Base-by-base conservation (phyloP, 169 alveolate species). In the Cyclospora cayetanensis region DNA sequence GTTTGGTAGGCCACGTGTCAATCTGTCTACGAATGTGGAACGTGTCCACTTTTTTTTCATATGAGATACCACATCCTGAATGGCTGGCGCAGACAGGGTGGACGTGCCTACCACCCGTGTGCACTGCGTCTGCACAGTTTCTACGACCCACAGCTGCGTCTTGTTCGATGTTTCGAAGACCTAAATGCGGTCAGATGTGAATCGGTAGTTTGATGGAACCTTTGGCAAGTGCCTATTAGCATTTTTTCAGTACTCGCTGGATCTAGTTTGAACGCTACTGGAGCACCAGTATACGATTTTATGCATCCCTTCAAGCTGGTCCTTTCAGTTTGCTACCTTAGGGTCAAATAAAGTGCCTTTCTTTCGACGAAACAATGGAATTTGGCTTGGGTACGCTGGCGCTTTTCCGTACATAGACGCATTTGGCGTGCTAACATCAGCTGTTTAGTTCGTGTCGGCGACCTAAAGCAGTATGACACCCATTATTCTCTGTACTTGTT, bases 131-230 rank as follows among this genome's bases (percentile, higher is more conserved):
- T 20, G 20, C 43, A 22, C 84, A 86, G 92, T 85, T 97, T 97
- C 91, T 97, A 96, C 94, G 99, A 97, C 94, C 95, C 95, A 91
- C 95, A 96, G 77, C 96, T 95, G 93, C 96, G 97, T 65, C 95
- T 97, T 63, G 95, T 94, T 15, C 96, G 98, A 31, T 97, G 99
- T 97, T 97, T 97, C 90, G 99, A 97, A 91, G 96, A 95, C 88
- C 84, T 96, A 29, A 94, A 92, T 4, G 94, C 95, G 60, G 92
- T 88, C 27, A 53, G 85, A 22, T 18, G 39, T 7, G 9, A 31
- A 5, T 46, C 37, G 4, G 4, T 60, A 7, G 39, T 20, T n/a
- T 60, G n/a, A n/a, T n/a, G n/a, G n/a, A n/a, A n/a, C n/a, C n/a
- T n/a, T n/a, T n/a, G n/a, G 4, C 52, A 35, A 22, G 52, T 12